Base-by-base conservation (phyloP, 2,329 filamentous ascomycete genomes). In the Aspergillus phoenicis region DNA sequence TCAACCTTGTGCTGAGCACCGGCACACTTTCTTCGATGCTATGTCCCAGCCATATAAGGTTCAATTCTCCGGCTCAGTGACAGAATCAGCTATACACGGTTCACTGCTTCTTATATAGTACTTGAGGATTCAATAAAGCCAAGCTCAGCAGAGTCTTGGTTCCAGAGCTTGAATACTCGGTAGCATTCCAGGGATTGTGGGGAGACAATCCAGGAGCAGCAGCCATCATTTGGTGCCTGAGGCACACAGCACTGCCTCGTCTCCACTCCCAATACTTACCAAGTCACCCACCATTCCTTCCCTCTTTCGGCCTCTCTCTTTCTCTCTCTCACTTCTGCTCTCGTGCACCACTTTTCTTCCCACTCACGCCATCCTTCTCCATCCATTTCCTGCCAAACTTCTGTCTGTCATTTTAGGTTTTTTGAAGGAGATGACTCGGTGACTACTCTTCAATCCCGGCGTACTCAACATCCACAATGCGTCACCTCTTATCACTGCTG, bases 401-500 rank as follows among this genome's bases (percentile, higher is more conserved):
- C 28, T 4, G 7, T 11, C 26, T n/a, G 17, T 51, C 47, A 5
- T 51, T 17, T 8, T 43, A 15, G n/a, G 13, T 28, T 36, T 28
- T 22, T 8, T n/a, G 11, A 33, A 33, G 53, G 53, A 56, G 41
- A 45, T 56, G 53, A 28, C 28, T 30, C 13, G 39, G n/a, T 47
- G 11, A 30, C n/a, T 24, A 5, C 8, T 33, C 15, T 13, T 2
- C 13, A 53, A 8, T 1, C 24, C 39, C 4, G 6, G 52, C 8
- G 5, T 20, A 26, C 20, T 33, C 28, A 39, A 17, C 52, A 22
- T 53, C 26, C 59, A 59, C 30, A 52, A 68, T 66, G 62, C 64
- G 62, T 60, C 56, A 48, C 49, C 30, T 67, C 39, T 52, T 64
- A 43, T 63, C 62, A 38, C 56, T 62, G 52, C 41, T 67, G 26